phyloP scores from a whole-genome alignment of 306 rosid genomes.

The Casuarina cunninghamiana region DNA sequence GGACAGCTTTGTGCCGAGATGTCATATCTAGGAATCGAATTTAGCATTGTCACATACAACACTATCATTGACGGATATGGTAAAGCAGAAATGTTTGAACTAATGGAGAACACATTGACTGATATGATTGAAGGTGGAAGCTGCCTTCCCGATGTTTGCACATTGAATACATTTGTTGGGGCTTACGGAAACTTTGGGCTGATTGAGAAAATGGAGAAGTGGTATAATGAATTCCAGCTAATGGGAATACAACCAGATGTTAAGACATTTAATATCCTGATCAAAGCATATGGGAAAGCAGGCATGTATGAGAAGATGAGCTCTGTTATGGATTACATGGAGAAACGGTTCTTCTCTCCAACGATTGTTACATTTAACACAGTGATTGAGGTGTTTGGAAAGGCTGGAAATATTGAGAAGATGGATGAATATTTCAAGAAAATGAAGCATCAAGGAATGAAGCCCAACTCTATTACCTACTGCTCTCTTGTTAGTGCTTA shows the following conservation, averaged over 20 bases:
- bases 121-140: conserved; percentile 76
- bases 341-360: conserved; percentile 64
- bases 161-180: conserved; percentile 67
- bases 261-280: conserved; percentile 80
- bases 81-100: conserved; percentile 74
- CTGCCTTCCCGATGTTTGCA: conserved; percentile 78
- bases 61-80: conserved; percentile 81
- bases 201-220: conserved; percentile 84
- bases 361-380: conserved; percentile 75
- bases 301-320: conserved; percentile 67
- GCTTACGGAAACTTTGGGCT: conserved; percentile 64
- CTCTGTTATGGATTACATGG: conserved; percentile 70
- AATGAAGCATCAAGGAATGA: conserved; percentile 82
- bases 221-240: conserved; percentile 85
- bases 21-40: conserved; percentile 64
- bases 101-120: conserved; percentile 64
- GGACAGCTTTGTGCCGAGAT: conserved; percentile 58
- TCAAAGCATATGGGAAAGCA: conserved; percentile 79
- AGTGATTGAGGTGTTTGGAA: conserved; percentile 77
- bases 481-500: conserved; percentile 84
- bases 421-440: conserved; percentile 65
- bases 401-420: conserved; percentile 63
- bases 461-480: conserved; percentile 78
- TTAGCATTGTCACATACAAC: conserved; percentile 68
- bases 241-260: conserved; percentile 77